Conservation (phyloP, 441 rosid genomes). For the Bocquillonia castaneifolia region DNA sequence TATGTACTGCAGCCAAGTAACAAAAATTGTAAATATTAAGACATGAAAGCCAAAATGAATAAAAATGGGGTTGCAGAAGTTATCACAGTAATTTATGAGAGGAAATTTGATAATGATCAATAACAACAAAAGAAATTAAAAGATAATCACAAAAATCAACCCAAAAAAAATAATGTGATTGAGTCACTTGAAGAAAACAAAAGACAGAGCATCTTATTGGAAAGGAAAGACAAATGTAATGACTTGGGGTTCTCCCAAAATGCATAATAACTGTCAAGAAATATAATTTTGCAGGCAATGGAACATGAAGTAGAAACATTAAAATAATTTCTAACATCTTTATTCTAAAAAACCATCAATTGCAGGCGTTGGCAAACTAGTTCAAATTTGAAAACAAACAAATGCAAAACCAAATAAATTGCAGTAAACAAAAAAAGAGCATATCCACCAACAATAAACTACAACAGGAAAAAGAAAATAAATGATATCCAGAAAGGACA, state of each 20-base stretch:
- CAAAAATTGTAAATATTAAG: conserved; percentile 4
- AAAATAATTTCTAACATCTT: no score
- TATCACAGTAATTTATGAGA: not conserved
- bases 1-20: conserved; percentile 56
- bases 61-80: not conserved
- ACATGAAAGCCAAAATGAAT: conserved; percentile 4
- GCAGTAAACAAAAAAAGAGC: not conserved
- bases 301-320: not conserved
- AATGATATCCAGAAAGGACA: not conserved
- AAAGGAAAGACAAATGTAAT: not conserved
- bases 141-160: not conserved
- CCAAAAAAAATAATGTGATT: not conserved
- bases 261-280: not conserved
- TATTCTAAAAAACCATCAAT: not conserved
- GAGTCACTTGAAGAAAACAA: not conserved
- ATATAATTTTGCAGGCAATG: not conserved
- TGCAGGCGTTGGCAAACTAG: not conserved
- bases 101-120: not conserved
- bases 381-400: not conserved
- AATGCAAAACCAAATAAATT: conserved; percentile 1
- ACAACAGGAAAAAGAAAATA: not conserved
- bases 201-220: not conserved
- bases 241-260: not conserved
- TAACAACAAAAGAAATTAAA: not conserved
- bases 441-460: not conserved